Base-by-base conservation (phyloP, 306 rosid species). In the Lathyrus sativus region DNA sequence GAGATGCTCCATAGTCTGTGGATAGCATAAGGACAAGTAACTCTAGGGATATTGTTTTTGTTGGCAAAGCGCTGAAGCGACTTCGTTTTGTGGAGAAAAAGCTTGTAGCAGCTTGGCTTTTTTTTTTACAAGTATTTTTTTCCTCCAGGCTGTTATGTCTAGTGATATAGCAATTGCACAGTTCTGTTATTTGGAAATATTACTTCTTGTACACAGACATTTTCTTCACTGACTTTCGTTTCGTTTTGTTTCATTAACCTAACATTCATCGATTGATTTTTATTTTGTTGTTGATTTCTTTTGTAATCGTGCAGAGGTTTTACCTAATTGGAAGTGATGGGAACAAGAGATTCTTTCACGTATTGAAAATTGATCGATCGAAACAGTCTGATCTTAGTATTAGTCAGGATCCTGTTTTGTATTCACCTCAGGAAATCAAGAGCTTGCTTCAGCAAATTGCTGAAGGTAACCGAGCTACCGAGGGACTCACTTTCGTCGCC, bases 81-180 rank as follows among this genome's bases (percentile, higher is more conserved):
- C n/a, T n/a, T n/a, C n/a, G n/a, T n/a, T n/a, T n/a, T n/a, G n/a
- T n/a, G n/a, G n/a, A n/a, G n/a, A n/a, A n/a, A n/a, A n/a, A n/a
- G n/a, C n/a, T n/a, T n/a, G n/a, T n/a, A n/a, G n/a, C n/a, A n/a
- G n/a, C n/a, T n/a, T n/a, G n/a, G n/a, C n/a, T n/a, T n/a, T 2
- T 66, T 68, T 53, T 60, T 53, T 62, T 26, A 22, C 55, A 26
- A 51, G n/a, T 42, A 53, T 51, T 26, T 69, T 69, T 3, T 62
- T 74, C 53, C 24, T 54, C 17, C 89, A 93, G 96, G 99, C 99
- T 2, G 99, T 91, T 78, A 90, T 88, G 99, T 95, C 99, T 43
- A 95, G 99, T 68, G 97, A 95, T 77, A 79, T 95, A 65, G 96
- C 96, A n/a, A 95, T 95, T 61, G 99, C 97, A 18, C 99, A 95